Conservation (phyloP, 2,329 filamentous ascomycete species). For the Alternaria infectoria region DNA sequence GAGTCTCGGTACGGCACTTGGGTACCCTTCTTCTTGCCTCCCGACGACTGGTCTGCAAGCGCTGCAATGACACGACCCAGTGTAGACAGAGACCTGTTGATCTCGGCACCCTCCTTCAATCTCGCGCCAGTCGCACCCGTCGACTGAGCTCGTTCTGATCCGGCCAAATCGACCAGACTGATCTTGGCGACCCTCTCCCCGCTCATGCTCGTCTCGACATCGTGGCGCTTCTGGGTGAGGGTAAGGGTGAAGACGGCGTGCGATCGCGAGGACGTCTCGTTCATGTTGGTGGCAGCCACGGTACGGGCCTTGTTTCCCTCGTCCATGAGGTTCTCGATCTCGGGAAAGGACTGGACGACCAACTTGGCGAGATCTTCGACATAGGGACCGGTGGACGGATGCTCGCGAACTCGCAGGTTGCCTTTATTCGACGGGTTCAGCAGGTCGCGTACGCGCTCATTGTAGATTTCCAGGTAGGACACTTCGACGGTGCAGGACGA, state of each 20-base stretch:
- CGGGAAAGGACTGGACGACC: slow-evolving; percentile 88
- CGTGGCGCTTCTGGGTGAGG: slow-evolving; percentile 89
- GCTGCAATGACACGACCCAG: slow-evolving; percentile 97
- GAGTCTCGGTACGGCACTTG: slow-evolving; percentile 98
- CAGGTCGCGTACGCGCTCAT: slow-evolving; percentile 93
- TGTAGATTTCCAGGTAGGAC: slow-evolving; percentile 99
- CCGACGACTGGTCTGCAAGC: slow-evolving; percentile 83
- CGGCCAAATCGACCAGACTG: slow-evolving; percentile 94
- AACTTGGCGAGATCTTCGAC: slow-evolving; percentile 97
- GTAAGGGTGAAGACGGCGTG: slow-evolving; percentile 98
- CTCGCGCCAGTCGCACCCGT: slow-evolving; percentile 95
- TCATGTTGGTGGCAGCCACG: slow-evolving; percentile 99
- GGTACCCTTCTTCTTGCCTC: slow-evolving; percentile 71
- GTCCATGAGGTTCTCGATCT: slow-evolving; percentile 98
- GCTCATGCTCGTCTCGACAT: slow-evolving; percentile 93
- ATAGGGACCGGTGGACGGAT: slow-evolving; percentile 96
- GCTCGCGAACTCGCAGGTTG: slow-evolving; percentile 95
- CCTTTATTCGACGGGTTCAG: slow-evolving; percentile 95
- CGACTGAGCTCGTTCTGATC: slow-evolving; percentile 95
- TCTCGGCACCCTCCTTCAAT: slow-evolving; percentile 96
- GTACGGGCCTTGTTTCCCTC: slow-evolving; percentile 99
- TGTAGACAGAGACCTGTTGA: slow-evolving; percentile 95
- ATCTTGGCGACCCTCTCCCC: slow-evolving; percentile 98
- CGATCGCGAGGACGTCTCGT: slow-evolving; percentile 97
- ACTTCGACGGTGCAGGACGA: slow-evolving; percentile 93